Conservation (phyloP, 2,329 filamentous ascomycete species). For the Teratosphaeria nubilosa region DNA sequence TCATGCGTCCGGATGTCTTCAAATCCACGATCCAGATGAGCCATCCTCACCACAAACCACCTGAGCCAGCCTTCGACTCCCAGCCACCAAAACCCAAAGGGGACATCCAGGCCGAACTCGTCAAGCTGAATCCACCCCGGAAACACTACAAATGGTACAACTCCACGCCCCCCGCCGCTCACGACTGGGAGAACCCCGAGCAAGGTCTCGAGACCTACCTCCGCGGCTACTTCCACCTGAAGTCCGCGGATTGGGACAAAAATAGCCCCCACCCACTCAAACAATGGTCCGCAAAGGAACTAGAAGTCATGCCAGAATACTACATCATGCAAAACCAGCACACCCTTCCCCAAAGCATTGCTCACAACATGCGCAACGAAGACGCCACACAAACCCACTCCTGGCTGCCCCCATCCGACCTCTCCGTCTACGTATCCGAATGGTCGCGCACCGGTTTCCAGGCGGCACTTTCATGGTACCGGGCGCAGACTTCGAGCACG, state of each 20-base stretch:
- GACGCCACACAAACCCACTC: slow-evolving; percentile 33
- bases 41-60: slow-evolving; percentile 51
- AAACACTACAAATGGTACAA: slow-evolving; percentile 66
- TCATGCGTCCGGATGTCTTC: slow-evolving; percentile 57
- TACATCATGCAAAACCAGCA: slow-evolving; percentile 54
- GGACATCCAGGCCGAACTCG: slow-evolving; percentile 49
- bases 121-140: slow-evolving; percentile 43
- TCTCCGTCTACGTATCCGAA: slow-evolving; percentile 51
- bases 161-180: slow-evolving; percentile 38
- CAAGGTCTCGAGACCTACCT: slow-evolving; percentile 51
- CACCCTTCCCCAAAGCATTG: slow-evolving; percentile 51
- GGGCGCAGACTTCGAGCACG: slow-evolving; percentile 42
- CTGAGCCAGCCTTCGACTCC: slow-evolving; percentile 39
- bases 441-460: slow-evolving; percentile 55
- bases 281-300: slow-evolving; percentile 46
- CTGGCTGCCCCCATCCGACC: slow-evolving; percentile 51
- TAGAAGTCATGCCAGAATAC: slow-evolving; percentile 54
- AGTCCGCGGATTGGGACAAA: slow-evolving; percentile 49
- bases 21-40: slow-evolving; percentile 52
- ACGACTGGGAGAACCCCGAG: slow-evolving; percentile 38
- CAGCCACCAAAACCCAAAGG: slow-evolving; percentile 21
- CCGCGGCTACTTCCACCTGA: slow-evolving; percentile 58
- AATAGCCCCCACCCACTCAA: slow-evolving; percentile 42
- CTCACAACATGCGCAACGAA: slow-evolving; percentile 46
- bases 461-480: slow-evolving; percentile 58